Conservation (phyloP, 2,329 filamentous ascomycete genomes). For the Cercospora canescens region DNA sequence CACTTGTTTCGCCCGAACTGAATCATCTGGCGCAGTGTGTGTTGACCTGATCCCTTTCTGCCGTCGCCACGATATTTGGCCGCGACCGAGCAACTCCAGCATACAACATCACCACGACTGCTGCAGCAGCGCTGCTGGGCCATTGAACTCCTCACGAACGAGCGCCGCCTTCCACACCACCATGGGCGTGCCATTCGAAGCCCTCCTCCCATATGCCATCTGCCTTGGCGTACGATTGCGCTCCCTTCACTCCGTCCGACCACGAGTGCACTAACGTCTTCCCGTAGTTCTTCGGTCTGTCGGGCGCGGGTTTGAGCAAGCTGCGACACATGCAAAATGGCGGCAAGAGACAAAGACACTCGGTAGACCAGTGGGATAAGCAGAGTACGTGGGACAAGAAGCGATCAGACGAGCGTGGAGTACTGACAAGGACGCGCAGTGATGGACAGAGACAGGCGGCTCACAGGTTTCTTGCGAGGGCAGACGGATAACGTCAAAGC, state of each 20-base stretch:
- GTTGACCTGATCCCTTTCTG: background rate
- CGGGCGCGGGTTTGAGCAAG: conserved; percentile 58
- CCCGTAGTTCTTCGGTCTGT: conserved; percentile 60
- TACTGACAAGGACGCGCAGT: conserved; percentile 45
- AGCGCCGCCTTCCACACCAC: conserved; percentile 4
- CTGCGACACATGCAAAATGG: conserved; percentile 63
- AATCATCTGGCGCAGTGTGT: background rate
- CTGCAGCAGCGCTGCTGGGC: background rate
- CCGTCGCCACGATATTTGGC: conserved; percentile 8
- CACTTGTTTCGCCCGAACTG: background rate
- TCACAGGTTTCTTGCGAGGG: conserved; percentile 62
- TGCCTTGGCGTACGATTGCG: conserved; percentile 55
- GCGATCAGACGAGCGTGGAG: background rate
- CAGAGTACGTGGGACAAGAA: conserved; percentile 44
- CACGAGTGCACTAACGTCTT: conserved; percentile 12
- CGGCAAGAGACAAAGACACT: conserved; percentile 61
- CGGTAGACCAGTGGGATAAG: conserved; percentile 64
- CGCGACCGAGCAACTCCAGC: conserved; percentile 10
- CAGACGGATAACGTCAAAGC: conserved; percentile 61
- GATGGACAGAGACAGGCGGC: conserved; percentile 65
- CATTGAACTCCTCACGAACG: conserved; percentile 1
- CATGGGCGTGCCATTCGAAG: conserved; percentile 69
- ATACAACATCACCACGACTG: background rate
- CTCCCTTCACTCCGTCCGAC: background rate
- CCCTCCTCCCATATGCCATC: conserved; percentile 64